A percentile compares a stretch with the other conserved stretches of the same genome.
Evolutionary conservation across 352 stramenopile species (phyloP).

Genomic region (Globisporangium rhizosaccharum): DNA sequence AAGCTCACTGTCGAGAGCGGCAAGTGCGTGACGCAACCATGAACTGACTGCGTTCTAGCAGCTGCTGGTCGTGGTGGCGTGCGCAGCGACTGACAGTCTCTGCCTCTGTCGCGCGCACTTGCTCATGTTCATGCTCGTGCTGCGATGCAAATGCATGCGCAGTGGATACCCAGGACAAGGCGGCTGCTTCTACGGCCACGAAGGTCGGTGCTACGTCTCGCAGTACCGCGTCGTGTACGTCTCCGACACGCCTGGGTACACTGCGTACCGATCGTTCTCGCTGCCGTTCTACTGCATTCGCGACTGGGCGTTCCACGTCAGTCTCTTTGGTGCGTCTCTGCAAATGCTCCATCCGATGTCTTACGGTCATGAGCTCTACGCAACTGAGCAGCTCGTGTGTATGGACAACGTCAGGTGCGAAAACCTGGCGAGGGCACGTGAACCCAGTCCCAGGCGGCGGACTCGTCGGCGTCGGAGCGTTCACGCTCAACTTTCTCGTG

Average conservation of each 20-base stretch:
- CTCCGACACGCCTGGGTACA: slow-evolving; percentile 25
- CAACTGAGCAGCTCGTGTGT: not conserved
- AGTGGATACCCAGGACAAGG: slow-evolving; percentile 80
- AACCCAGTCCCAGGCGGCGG: slow-evolving; percentile 67
- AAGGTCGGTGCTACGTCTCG: slow-evolving; percentile 67
- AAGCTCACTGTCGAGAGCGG: slow-evolving; percentile 75
- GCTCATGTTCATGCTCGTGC: not conserved
- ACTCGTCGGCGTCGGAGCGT: slow-evolving; percentile 53
- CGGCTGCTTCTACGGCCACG: slow-evolving; percentile 70
- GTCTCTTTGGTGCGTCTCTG: slow-evolving; percentile 44
- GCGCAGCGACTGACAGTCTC: not conserved
- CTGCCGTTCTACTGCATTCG: slow-evolving; percentile 73
- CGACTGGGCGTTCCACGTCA: slow-evolving; percentile 61
- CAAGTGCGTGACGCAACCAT: slow-evolving; percentile 36
- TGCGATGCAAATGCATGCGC: not conserved
- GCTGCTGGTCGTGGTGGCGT: not conserved
- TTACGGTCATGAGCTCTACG: not conserved
- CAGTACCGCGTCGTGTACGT: slow-evolving; percentile 78
- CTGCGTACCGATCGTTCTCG: slow-evolving; percentile 67
- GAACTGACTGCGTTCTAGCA: too few relatives aligned
- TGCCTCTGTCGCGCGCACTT: not conserved
- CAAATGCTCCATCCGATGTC: not conserved
- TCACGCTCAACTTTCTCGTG: slow-evolving; percentile 59
- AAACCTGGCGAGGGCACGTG: slow-evolving; percentile 60
- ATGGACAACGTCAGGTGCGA: slow-evolving; percentile 27